phyloP scores from a whole-genome alignment of 2,329 filamentous ascomycete species.

The Penicillium aurantiogriseum region DNA sequence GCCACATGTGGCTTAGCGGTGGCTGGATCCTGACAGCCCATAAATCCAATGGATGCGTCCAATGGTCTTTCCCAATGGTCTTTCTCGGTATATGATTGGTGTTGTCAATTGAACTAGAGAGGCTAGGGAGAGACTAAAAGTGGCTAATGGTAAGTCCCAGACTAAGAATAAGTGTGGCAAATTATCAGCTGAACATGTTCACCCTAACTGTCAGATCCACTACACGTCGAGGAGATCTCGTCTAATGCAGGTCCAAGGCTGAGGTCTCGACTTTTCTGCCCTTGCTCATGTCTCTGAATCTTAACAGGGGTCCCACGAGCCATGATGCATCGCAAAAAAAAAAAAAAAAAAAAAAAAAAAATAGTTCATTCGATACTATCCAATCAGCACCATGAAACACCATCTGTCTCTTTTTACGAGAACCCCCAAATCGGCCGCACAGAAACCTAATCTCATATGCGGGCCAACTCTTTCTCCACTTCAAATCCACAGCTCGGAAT shows the following conservation, averaged over 20 bases:
- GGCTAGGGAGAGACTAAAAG: not conserved
- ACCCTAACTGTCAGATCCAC: conserved; percentile 8
- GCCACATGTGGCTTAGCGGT: conserved; percentile 27
- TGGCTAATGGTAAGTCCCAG: not conserved
- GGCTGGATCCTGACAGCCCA: conserved; percentile 9
- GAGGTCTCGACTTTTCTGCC: not conserved
- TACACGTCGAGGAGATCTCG: conserved; percentile 2
- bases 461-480: conserved; percentile 8
- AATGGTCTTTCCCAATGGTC: no score
- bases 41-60: not conserved
- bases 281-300: not conserved
- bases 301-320: conserved; percentile 12
- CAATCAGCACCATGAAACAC: conserved; percentile 15
- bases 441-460: conserved; percentile 22
- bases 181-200: conserved; percentile 9
- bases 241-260: conserved; percentile 11
- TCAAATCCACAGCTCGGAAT: not conserved
- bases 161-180: conserved; percentile 11
- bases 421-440: conserved; percentile 15
- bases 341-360: not conserved
- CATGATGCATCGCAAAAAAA: not conserved
- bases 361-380: conserved; percentile 6
- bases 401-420: conserved; percentile 6
- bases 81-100: not conserved
- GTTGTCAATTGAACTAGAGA: not conserved